phyloP scores from a whole-genome alignment of 1,284 basidiomycete genomes.

The Mixia osmundae region DNA sequence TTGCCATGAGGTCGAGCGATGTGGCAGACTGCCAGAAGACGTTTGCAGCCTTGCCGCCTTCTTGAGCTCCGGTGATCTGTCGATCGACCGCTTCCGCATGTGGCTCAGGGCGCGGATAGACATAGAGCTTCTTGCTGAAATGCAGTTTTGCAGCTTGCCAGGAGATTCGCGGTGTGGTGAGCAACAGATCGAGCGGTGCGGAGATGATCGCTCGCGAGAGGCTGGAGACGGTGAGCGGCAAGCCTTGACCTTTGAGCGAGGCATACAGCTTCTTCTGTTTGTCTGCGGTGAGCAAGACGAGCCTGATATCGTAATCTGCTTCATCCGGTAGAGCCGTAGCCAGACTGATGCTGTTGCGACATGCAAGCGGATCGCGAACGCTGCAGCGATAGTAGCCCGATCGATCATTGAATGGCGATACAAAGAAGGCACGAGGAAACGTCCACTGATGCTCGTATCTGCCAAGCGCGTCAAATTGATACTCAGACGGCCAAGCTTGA shows the following conservation, averaged over 20 bases:
- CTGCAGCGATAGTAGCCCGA: constrained; percentile 38
- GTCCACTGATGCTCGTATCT: constrained; percentile 46
- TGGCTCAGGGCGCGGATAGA: constrained; percentile 44
- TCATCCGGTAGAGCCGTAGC: constrained; percentile 5
- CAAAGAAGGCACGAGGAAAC: constrained; percentile 46
- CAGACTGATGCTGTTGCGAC: constrained; percentile 5
- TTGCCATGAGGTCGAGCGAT: too few relatives aligned
- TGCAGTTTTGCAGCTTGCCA: constrained; percentile 43
- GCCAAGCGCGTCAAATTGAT: background rate
- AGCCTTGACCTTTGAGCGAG: constrained; percentile 22
- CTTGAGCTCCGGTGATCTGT: constrained; percentile 12
- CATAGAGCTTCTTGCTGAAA: constrained; percentile 35
- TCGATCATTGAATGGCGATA: constrained; percentile 56
- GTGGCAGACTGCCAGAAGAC: constrained; percentile 33
- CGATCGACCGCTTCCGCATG: constrained; percentile 13
- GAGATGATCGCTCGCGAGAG: constrained; percentile 28
- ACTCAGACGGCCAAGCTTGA: constrained; percentile 3
- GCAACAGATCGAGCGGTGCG: constrained; percentile 35
- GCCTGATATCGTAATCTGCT: constrained; percentile 16
- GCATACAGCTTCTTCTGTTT: constrained; percentile 29
- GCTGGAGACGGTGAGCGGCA: constrained; percentile 26
- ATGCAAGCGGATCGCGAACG: constrained; percentile 26
- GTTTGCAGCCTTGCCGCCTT: constrained; percentile 21
- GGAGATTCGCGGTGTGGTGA: constrained; percentile 39
- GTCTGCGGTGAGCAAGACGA: constrained; percentile 18